These are phyloP conservation scores for Aspergillus flavus DNA, from an alignment of 2,329 filamentous ascomycete genomes.

Conservation along the genomic window DNA sequence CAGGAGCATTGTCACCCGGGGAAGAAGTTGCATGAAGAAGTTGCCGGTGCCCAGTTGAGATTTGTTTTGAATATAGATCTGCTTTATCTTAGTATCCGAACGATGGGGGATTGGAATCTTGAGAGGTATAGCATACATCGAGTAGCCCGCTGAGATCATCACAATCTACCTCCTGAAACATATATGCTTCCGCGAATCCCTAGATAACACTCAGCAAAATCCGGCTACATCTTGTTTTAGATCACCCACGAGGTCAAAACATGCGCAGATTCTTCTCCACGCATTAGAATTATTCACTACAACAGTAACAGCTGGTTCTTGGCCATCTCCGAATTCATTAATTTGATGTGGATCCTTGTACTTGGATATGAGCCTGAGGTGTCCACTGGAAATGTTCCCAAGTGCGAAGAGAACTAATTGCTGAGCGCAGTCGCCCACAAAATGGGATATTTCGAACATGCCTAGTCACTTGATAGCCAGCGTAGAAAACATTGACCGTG, in stretches of 20 bases:
- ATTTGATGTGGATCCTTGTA: not conserved
- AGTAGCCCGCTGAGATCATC: slow-evolving; percentile 70
- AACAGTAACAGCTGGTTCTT: not conserved
- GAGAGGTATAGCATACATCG: slow-evolving; percentile 48
- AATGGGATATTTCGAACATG: not conserved
- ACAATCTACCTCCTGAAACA: slow-evolving; percentile 71
- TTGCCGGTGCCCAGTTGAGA: slow-evolving; percentile 33
- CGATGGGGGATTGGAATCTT: not conserved
- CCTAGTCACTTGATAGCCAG: no score
- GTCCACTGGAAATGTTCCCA: not conserved
- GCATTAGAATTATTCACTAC: not conserved
- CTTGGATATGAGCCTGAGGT: not conserved
- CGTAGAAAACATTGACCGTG: no score
- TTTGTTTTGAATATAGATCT: slow-evolving; percentile 74
- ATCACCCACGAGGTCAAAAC: slow-evolving; percentile 8
- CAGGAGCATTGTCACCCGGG: slow-evolving; percentile 51
- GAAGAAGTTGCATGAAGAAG: slow-evolving; percentile 10
- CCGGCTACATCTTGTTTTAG: not conserved
- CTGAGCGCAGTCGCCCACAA: not conserved
- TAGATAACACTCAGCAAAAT: slow-evolving; percentile 16
- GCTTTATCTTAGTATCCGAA: not conserved
- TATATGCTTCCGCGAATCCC: slow-evolving; percentile 73
- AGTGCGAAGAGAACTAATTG: not conserved
- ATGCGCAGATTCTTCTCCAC: not conserved
- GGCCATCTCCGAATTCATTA: not conserved